Base-by-base conservation (phyloP, 208 protist genomes). In the Trypanosoma mega region DNA sequence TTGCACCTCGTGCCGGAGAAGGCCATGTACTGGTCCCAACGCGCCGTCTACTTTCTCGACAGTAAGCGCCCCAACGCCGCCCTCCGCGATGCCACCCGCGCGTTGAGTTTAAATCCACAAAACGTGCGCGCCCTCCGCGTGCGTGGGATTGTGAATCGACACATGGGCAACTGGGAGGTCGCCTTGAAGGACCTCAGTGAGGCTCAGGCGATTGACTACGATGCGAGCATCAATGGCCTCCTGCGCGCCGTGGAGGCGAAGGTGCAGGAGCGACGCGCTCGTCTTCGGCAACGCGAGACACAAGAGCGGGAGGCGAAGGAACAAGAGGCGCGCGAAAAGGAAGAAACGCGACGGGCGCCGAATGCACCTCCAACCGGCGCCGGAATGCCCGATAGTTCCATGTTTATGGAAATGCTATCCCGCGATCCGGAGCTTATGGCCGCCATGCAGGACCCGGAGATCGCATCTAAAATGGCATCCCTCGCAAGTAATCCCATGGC, bases 21-120 rank as follows among this genome's bases (percentile, higher is more conserved):
- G 49, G 87, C 83, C 41, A 87, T 88, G 75, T 87, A 87, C 73
- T 93, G 84, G 80, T 77, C 81, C 16, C 55, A 87, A 20, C 83
- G 83, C 23, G 67, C 74, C 12, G 59, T 76, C 43, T 91, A 85
- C 49, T 55, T 84, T 36, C 74, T 93, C 2, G 59, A 88, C 21
- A 52, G 61, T 31, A 73, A 70, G 55, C 73, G 66, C 24, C 81
- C 78, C 2, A 45, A 45, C 5, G 80, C 81, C 20, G 87, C 83
- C 2, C 54, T 93, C 36, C 76, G 77, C 21, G 81, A 91, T 57
- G 78, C 81, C 34, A 79, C 67, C 66, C 59, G 70, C 7, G 81
- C 87, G 3, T 68, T 93, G 3, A 23, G 27, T 18, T 53, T 84
- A 31, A 91, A 91, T 54, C 76, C 81, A 3, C 69, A 91, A 39